Percentiles rank a stretch among this genome's conserved stretches.
These are phyloP conservation scores for Eucalyptus decipiens DNA, from an alignment of 345 rosid species.

Conservation along the genomic window DNA sequence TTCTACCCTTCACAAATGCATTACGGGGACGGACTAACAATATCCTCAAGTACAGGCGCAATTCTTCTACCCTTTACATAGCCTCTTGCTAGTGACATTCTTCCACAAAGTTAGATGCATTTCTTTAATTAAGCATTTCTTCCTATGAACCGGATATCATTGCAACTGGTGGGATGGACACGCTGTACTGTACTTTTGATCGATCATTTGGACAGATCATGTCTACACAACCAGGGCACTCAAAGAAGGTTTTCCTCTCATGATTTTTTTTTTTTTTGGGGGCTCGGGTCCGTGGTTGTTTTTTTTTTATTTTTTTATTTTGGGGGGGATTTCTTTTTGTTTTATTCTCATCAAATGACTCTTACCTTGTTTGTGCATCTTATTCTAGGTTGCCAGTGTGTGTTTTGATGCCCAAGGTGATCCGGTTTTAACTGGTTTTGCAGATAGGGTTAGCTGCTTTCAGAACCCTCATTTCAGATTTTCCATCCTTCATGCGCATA, in stretches of 20 bases:
- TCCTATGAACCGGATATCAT: constrained; percentile 45
- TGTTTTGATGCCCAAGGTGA: constrained; percentile 64
- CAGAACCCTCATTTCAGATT: background rate
- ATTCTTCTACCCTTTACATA: too few species aligned
- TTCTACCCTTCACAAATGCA: too few species aligned
- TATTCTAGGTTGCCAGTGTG: constrained; percentile 75
- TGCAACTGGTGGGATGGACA: constrained; percentile 90
- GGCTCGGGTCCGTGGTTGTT: too few species aligned
- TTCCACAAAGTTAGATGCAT: background rate
- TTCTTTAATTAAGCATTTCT: background rate
- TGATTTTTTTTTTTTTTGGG: background rate
- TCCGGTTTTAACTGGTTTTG: constrained; percentile 61
- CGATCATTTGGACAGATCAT: constrained; percentile 72
- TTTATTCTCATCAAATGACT: background rate
- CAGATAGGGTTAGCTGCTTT: constrained; percentile 49
- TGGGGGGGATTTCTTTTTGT: background rate
- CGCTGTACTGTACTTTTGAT: constrained; percentile 63
- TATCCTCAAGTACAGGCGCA: too few species aligned
- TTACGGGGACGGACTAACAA: too few species aligned
- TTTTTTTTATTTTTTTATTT: too few species aligned
- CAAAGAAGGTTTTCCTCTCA: constrained; percentile 62
- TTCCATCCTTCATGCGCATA: background rate
- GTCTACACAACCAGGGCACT: constrained; percentile 81
- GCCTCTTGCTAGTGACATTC: background rate
- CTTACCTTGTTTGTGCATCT: background rate